Evolutionary conservation across 2,329 filamentous ascomycete genomes (phyloP).

Genomic region (Pyrenochaeta sp.): DNA sequence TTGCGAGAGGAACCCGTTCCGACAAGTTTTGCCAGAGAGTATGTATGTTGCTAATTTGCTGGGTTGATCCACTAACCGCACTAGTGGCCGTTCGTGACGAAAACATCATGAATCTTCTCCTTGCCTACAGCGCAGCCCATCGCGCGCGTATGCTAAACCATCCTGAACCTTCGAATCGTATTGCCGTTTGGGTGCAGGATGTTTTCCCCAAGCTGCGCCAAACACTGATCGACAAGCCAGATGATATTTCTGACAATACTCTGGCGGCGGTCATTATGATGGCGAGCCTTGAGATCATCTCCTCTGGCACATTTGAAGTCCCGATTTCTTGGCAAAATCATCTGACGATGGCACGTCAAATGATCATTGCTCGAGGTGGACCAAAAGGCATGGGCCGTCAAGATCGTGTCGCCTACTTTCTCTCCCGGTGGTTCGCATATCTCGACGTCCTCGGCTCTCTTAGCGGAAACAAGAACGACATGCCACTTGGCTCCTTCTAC

Average conservation of each 20-base stretch:
- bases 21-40: slow-evolving; percentile 69
- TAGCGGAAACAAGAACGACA: slow-evolving; percentile 62
- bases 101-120: slow-evolving; percentile 77
- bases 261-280: slow-evolving; percentile 87
- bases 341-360: slow-evolving; percentile 75
- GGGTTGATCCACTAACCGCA: slow-evolving; percentile 28
- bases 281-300: slow-evolving; percentile 82
- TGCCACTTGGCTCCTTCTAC: slow-evolving; percentile 53
- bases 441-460: slow-evolving; percentile 81
- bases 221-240: slow-evolving; percentile 64
- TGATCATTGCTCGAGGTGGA: slow-evolving; percentile 73
- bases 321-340: slow-evolving; percentile 83
- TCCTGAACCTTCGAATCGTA: slow-evolving; percentile 77
- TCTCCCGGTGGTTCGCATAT: slow-evolving; percentile 85
- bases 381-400: slow-evolving; percentile 62
- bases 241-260: slow-evolving; percentile 71
- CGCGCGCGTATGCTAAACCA: slow-evolving; percentile 77
- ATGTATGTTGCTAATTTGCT: slow-evolving; percentile 38
- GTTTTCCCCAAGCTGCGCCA: slow-evolving; percentile 77
- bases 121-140: slow-evolving; percentile 87
- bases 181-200: slow-evolving; percentile 80
- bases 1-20: slow-evolving; percentile 68
- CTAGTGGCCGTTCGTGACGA: slow-evolving; percentile 72
- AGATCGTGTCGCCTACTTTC: slow-evolving; percentile 71
- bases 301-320: slow-evolving; percentile 81